Conservation (phyloP, 2,329 filamentous ascomycete genomes). For the Herpotrichia juniperi region DNA sequence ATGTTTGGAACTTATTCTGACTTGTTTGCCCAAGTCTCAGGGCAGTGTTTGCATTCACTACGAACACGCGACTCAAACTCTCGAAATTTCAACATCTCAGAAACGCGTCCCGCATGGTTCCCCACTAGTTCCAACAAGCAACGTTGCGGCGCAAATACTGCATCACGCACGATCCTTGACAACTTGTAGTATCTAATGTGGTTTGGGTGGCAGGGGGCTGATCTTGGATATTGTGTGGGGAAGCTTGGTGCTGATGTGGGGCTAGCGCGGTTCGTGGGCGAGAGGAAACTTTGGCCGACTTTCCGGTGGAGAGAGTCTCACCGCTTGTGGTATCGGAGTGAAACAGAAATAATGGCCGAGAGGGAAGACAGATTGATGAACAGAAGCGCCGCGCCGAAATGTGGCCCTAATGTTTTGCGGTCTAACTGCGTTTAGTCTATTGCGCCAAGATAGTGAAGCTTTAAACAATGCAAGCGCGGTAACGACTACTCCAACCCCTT, state of each 20-base stretch:
- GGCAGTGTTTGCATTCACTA: conserved; percentile 1
- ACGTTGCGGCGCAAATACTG: background rate
- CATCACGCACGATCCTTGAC: conserved; percentile 8
- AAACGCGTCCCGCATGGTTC: conserved; percentile 10
- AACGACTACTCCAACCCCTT: too few relatives aligned
- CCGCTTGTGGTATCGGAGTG: too few relatives aligned
- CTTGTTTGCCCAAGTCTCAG: conserved; percentile 14
- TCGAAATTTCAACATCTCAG: background rate
- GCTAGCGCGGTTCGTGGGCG: conserved; percentile 20
- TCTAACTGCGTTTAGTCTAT: too few relatives aligned
- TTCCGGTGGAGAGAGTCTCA: background rate
- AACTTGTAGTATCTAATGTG: conserved; percentile 5
- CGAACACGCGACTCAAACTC: background rate
- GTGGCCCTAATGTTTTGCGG: too few relatives aligned
- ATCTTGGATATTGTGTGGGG: conserved; percentile 18
- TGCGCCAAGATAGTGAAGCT: too few relatives aligned
- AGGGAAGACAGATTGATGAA: too few relatives aligned
- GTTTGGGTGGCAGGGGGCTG: conserved; percentile 4
- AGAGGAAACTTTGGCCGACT: background rate
- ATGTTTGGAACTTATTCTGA: background rate
- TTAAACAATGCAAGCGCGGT: background rate
- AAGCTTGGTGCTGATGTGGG: conserved; percentile 21
- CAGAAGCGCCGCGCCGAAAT: too few relatives aligned
- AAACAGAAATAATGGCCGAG: too few relatives aligned
- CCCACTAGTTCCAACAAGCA: conserved; percentile 9